phyloP scores from a whole-genome alignment of 768 basidiomycete species.

The Coprinellus aureogranulatus region DNA sequence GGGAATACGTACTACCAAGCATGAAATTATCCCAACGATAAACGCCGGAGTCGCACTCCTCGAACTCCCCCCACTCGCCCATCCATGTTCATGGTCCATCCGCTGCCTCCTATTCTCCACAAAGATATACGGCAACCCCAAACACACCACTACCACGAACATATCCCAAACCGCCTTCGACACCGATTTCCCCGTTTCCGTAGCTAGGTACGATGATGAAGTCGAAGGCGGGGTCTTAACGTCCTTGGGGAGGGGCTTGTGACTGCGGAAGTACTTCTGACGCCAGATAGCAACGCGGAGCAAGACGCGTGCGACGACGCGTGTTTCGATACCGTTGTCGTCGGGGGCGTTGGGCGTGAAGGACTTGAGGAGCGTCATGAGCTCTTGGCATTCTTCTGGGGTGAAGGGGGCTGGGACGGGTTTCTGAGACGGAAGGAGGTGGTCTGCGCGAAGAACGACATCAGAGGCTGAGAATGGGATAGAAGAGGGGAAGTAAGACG shows the following conservation, averaged over 20 bases:
- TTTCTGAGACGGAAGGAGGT: conserved; percentile 59
- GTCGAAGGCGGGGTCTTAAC: conserved; percentile 16
- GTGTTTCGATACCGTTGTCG: conserved; percentile 47
- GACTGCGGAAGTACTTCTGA: conserved; percentile 65
- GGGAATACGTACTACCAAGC: conserved; percentile 52
- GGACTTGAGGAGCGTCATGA: conserved; percentile 53
- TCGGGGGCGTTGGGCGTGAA: conserved; percentile 22
- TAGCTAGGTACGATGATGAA: conserved; percentile 21
- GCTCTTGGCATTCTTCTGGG: conserved; percentile 75
- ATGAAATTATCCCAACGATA: conserved; percentile 62
- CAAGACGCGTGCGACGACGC: conserved; percentile 66
- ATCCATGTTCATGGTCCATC: conserved; percentile 66
- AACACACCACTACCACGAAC: conserved; percentile 59
- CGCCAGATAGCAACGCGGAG: conserved; percentile 73
- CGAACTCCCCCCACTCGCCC: conserved; percentile 14
- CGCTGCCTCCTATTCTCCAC: conserved; percentile 49
- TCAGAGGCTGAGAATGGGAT: neutral
- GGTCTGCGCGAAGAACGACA: conserved; percentile 44
- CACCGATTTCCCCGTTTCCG: conserved; percentile 37
- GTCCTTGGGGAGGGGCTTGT: conserved; percentile 63
- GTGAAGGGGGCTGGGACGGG: conserved; percentile 64
- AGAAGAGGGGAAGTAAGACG: conserved; percentile 7
- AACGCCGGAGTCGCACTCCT: conserved; percentile 51
- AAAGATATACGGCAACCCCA: conserved; percentile 81
- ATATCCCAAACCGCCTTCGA: conserved; percentile 53